Evolutionary conservation across 768 basidiomycete genomes (phyloP).

Genomic region (Phlebiopsis flavidoalba): DNA sequence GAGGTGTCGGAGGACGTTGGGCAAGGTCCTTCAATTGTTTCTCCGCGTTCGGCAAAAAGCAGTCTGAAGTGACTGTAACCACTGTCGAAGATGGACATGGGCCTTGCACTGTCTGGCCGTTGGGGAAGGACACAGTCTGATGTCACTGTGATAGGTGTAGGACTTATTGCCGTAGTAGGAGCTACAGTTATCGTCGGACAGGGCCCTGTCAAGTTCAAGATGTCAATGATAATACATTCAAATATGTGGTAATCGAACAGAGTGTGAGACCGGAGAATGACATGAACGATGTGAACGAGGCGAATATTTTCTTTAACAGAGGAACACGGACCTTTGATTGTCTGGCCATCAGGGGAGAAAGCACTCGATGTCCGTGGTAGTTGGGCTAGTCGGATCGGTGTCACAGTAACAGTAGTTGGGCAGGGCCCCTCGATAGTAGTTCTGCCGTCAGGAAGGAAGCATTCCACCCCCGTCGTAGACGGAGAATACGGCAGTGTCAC

Average conservation of each 20-base stretch:
- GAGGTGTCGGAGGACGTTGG: background rate
- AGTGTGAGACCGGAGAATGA: background rate
- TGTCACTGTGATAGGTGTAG: background rate
- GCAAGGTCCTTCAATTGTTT: background rate
- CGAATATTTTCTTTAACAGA: no score
- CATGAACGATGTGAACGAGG: background rate
- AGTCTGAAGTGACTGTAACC: background rate
- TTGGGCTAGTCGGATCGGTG: background rate
- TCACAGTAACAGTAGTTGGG: background rate
- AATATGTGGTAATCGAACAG: background rate
- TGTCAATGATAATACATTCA: background rate
- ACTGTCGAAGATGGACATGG: background rate
- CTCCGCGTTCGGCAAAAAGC: background rate
- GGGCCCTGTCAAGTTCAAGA: background rate
- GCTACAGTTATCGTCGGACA: background rate
- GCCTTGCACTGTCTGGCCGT: background rate
- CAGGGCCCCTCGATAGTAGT: background rate
- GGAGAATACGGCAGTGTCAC: background rate
- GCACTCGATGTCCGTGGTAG: background rate
- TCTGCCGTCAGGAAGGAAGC: background rate
- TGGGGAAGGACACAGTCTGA: background rate
- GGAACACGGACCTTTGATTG: background rate
- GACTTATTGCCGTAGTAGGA: background rate
- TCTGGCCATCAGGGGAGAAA: background rate
- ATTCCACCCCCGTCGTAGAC: background rate